Evolutionary conservation across 2,329 filamentous ascomycete species (phyloP), one percentile per base, ranked within the genome.

Genomic region (Trichothecium roseum): DNA sequence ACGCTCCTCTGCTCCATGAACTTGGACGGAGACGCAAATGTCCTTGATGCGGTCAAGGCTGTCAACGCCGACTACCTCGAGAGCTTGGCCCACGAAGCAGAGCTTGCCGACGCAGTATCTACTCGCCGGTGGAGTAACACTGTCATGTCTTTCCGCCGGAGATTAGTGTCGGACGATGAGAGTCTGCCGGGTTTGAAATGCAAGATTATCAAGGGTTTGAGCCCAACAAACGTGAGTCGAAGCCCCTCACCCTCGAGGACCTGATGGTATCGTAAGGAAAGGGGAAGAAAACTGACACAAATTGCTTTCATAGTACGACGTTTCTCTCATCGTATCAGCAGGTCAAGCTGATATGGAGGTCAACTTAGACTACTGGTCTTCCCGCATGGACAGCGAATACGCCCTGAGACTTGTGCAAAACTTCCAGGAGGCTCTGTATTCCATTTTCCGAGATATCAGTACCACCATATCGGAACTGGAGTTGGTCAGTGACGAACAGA

Each of bases 1-100:
- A 37, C 35, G 18, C 35, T 37, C 12, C 35, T 37, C 18, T 37
- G 35, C 30, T 37, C 35, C 30, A 32, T 37, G 35, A 37, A 33
- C 29, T 24, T 37, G 30, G 30, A 32, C 9, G 30, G 35, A 24
- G 35, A 37, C 10, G 32, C 14, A 16, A 24, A 28, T 13, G 35
- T 37, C 29, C n/a, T 37, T 22, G 35, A 32, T 20, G 35, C 35
- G n/a, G 32, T 37, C 15, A 37, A 18, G 30, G 35, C 29, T 18
- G 30, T 37, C 15, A 32, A 37, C 35, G 26, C 29, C 28, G 30
- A 37, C 13, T 37, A 37, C 26, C 15, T n/a, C 17, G 35, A 37
- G n/a, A 37, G 35, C 32, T 24, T 37, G 17, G 26, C 35, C 14
- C 35, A 37, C 27, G 35, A 37, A 24, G 29, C 35, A 24, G 35